A percentile compares a stretch with the other conserved stretches of the same genome.
Evolutionary conservation across 139 green algal species (phyloP).

Genomic region (Mychonastes homosphaera): DNA sequence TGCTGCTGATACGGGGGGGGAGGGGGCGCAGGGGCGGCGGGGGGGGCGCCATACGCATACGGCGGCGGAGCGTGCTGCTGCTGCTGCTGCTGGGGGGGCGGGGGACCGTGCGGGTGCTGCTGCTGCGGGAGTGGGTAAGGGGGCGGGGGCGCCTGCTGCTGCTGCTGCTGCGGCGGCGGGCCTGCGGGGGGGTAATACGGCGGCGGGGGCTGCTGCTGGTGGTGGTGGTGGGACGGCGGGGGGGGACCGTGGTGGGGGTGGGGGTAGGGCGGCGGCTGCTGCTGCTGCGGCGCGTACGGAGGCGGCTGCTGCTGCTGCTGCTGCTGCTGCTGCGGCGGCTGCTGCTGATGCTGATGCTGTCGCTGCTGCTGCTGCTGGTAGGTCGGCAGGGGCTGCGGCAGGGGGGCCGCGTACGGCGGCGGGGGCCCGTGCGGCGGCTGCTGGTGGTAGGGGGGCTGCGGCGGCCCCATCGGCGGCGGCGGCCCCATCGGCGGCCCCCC

Average conservation of each 20-base stretch:
- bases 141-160: background rate
- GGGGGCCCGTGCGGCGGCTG: too few species aligned
- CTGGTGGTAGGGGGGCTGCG: too few species aligned
- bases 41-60: background rate
- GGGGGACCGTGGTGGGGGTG: background rate
- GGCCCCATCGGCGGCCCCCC: background rate
- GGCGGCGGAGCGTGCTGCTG: background rate
- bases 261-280: background rate
- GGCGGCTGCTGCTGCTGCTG: background rate
- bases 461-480: background rate
- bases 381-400: background rate
- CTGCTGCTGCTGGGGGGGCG: conserved; percentile 11
- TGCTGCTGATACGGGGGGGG: background rate
- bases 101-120: too few species aligned
- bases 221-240: background rate
- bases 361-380: background rate
- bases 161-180: background rate
- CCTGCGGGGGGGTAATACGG: conserved; percentile 1
- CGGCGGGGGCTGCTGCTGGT: background rate
- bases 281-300: background rate
- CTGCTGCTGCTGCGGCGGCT: background rate
- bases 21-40: background rate
- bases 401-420: background rate
- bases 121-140: too few species aligned
- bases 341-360: background rate